Base-by-base conservation (phyloP, 2,329 filamentous ascomycete genomes). In the Drechslerella stenobrocha region DNA sequence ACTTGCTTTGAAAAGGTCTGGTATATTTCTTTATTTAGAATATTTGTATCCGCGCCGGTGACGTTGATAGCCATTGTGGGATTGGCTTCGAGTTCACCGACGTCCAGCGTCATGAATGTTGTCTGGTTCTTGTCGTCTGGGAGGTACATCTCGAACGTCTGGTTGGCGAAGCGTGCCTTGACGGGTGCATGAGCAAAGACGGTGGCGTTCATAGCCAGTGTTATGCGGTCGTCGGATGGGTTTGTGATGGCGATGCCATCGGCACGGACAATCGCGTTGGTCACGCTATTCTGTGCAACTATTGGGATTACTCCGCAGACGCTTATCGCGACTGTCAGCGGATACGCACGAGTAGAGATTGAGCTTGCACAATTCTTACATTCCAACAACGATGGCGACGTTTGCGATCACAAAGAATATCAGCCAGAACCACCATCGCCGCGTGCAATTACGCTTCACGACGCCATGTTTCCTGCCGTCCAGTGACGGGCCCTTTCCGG, bases 351-450 rank as follows among this genome's bases (percentile, higher is more conserved):
- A 2, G 37, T 34, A 6, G 5, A 26, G 6, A 8, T 24, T 5
- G 6, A 15, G 23, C n/a, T 32, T 15, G 52, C 11, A n/a, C 15
- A n/a, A 28, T 37, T 80, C 83, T 81, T 78, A 86, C 84, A 86
- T 74, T 26, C 84, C 76, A 34, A 82, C 78, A 15, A 87, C 79
- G 34, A 84, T 77, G 13, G 87, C 75, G 30, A 83, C 77, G 44
- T 81, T 74, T 42, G 83, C 75, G 67, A 79, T 71, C 58, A 80
- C 73, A 51, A 83, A 74, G 13, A 79, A 73, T 58, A 86, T 76
- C 61, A 85, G 73, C 71, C 84, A 79, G 67, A 79, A 71, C 83
- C 84, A 86, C 84, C 84, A 87, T 71, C 81, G 84, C 70, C 77
- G 79, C 73, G 76, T 79, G 74, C 80, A 81, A 73, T 84, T 81